These are phyloP conservation scores for Onygenales sp. DNA, from an alignment of 2,329 filamentous ascomycete genomes.

Conservation along the genomic window DNA sequence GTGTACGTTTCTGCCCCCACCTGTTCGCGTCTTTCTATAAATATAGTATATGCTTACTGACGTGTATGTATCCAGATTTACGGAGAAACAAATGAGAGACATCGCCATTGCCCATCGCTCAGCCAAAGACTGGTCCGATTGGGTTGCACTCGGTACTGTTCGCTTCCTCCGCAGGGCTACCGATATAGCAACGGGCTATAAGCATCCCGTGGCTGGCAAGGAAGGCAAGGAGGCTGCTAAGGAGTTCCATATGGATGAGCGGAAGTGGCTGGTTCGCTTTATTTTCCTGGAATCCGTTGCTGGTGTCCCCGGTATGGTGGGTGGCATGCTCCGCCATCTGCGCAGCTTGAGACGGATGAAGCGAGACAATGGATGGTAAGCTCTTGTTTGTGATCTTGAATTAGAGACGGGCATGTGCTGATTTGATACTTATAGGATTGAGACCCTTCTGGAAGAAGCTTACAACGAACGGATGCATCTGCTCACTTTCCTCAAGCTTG, in stretches of 20 bases:
- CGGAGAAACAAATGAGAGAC: slow-evolving; percentile 64
- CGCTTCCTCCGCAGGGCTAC: slow-evolving; percentile 68
- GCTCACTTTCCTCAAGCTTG: slow-evolving; percentile 86
- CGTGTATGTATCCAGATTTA: slow-evolving; percentile 42
- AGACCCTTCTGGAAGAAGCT: slow-evolving; percentile 78
- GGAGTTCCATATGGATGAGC: slow-evolving; percentile 64
- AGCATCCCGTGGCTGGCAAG: slow-evolving; percentile 52
- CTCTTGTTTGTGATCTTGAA: neutral
- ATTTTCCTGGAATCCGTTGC: slow-evolving; percentile 93
- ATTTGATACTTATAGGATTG: slow-evolving; percentile 52
- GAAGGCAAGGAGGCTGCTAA: slow-evolving; percentile 40
- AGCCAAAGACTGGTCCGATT: slow-evolving; percentile 64
- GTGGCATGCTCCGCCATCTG: slow-evolving; percentile 84
- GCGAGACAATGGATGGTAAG: slow-evolving; percentile 61
- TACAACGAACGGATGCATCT: slow-evolving; percentile 94
- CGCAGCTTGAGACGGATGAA: slow-evolving; percentile 42
- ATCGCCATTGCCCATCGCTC: slow-evolving; percentile 69
- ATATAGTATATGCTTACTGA: neutral
- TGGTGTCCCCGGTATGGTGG: slow-evolving; percentile 94
- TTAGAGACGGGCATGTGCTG: neutral
- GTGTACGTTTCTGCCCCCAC: slow-evolving; percentile 26
- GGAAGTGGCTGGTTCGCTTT: slow-evolving; percentile 83
- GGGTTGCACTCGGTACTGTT: slow-evolving; percentile 66
- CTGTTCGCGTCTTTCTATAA: slow-evolving; percentile 10
- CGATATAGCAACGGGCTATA: slow-evolving; percentile 72